These are phyloP conservation scores for Alternaria metachromatica DNA, from an alignment of 2,329 filamentous ascomycete species.

Conservation along the genomic window DNA sequence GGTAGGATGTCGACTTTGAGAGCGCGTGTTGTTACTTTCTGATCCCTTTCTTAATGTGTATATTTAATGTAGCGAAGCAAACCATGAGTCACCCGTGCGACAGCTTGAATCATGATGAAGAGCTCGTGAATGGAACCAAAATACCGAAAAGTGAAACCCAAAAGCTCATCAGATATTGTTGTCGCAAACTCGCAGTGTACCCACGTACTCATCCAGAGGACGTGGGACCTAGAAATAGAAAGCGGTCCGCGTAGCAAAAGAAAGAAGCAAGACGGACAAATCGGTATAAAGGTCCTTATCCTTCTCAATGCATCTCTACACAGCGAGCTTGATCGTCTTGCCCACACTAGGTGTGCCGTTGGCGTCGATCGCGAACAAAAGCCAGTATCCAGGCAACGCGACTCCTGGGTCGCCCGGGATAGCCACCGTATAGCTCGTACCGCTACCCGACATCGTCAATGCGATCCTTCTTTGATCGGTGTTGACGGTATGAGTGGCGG, in stretches of 20 bases:
- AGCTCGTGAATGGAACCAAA: neutral
- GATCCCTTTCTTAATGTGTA: neutral
- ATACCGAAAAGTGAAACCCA: neutral
- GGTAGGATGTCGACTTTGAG: neutral
- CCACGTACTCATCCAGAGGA: neutral
- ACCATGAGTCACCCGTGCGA: neutral
- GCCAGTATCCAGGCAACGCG: constrained; percentile 61
- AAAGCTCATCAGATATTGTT: neutral
- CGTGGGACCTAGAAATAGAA: neutral
- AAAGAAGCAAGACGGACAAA: neutral
- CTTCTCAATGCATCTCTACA: neutral
- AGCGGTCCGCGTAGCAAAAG: neutral
- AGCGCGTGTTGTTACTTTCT: neutral
- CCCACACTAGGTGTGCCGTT: constrained; percentile 57
- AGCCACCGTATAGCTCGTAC: constrained; percentile 48
- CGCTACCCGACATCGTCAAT: constrained; percentile 43
- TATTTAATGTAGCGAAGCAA: neutral
- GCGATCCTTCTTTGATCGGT: constrained; percentile 64
- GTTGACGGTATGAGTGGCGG: constrained; percentile 63
- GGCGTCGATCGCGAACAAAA: constrained; percentile 59
- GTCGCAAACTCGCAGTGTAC: neutral
- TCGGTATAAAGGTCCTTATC: neutral
- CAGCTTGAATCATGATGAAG: neutral
- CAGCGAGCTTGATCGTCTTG: constrained; percentile 46
- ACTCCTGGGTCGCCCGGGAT: constrained; percentile 59